Base-by-base conservation (phyloP, 805 yeast species). In the Pichia rugopelliculosa region DNA sequence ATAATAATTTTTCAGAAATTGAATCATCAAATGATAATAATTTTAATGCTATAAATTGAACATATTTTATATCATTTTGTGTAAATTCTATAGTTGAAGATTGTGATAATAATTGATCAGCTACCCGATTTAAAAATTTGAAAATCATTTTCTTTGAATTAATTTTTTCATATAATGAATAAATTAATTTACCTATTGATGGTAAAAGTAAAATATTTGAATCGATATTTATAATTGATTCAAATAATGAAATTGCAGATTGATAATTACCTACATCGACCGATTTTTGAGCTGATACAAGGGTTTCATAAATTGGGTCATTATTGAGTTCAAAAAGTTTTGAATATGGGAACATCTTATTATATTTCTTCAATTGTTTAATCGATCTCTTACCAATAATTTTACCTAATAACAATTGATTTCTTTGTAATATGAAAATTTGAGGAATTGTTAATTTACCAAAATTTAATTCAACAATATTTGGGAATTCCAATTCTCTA, bases 151-250 rank as follows among this genome's bases (percentile, higher is more conserved):
- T 59, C 25, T 59, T 59, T 41, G 74, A 66, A 39, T 75, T 72
- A 39, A 72, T 60, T 12, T 60, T 50, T 52, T 77, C 82, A 59
- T 75, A 78, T 7, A 82, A 57, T 13, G 76, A 67, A 10, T 75
- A 66, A 25, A 80, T 61, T 6, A 74, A 63, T 24, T 79, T 77
- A 36, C 75, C 67, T 40, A 83, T 59, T 4, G 77, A 76, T 3
- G 86, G 82, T 5, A 56, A 48, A 5, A 59, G 39, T 23, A 55
- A 44, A 13, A 45, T 18, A 11, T 41, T 51, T 18, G 42, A 15
- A 13, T 51, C 30, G 18, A 49, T 44, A 3, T 42, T 18, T 2
- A 48, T 45, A 11, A 59, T 25, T 24, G 59, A 55, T 55, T 75
- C 76, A 41, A 76, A 59, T 8, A 69, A 48, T 9, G 57, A 39